Percentiles rank a stretch among this genome's conserved stretches.
These are phyloP conservation scores for Pleurotus platypus DNA, from an alignment of 768 basidiomycete genomes.

Conservation along the genomic window DNA sequence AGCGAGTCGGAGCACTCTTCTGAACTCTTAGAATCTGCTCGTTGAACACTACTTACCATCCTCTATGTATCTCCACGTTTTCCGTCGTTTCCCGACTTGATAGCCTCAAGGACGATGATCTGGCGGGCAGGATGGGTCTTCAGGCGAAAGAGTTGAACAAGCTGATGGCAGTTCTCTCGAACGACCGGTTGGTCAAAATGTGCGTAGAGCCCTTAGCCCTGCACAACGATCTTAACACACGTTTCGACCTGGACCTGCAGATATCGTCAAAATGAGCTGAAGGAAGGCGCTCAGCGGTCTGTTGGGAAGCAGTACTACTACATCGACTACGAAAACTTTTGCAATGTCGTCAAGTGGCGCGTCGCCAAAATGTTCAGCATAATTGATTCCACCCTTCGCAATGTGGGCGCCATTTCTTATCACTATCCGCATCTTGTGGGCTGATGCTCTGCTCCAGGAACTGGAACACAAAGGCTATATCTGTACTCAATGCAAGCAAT, in stretches of 20 bases:
- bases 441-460: slow-evolving; percentile 52
- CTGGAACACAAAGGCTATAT: slow-evolving; percentile 97
- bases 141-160: slow-evolving; percentile 90
- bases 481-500: slow-evolving; percentile 83
- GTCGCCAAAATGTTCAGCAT: slow-evolving; percentile 88
- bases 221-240: not conserved
- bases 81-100: slow-evolving; percentile 22
- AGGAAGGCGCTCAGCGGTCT: slow-evolving; percentile 84
- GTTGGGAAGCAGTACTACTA: slow-evolving; percentile 93
- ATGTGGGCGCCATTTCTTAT: slow-evolving; percentile 45
- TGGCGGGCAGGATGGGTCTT: slow-evolving; percentile 87
- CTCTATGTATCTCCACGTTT: slow-evolving; percentile 16
- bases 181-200: slow-evolving; percentile 78
- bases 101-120: slow-evolving; percentile 91
- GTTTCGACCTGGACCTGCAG: slow-evolving; percentile 31
- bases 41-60: slow-evolving; percentile 8
- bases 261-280: slow-evolving; percentile 88
- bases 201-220: slow-evolving; percentile 30
- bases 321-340: slow-evolving; percentile 92
- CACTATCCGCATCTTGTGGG: not conserved
- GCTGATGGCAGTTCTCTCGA: slow-evolving; percentile 76
- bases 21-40: slow-evolving; percentile 10
- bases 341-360: slow-evolving; percentile 97
- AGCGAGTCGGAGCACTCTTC: slow-evolving; percentile 9
- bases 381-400: slow-evolving; percentile 86